Base-by-base conservation (phyloP, 305 asterid species). In the Salvia sclarea region DNA sequence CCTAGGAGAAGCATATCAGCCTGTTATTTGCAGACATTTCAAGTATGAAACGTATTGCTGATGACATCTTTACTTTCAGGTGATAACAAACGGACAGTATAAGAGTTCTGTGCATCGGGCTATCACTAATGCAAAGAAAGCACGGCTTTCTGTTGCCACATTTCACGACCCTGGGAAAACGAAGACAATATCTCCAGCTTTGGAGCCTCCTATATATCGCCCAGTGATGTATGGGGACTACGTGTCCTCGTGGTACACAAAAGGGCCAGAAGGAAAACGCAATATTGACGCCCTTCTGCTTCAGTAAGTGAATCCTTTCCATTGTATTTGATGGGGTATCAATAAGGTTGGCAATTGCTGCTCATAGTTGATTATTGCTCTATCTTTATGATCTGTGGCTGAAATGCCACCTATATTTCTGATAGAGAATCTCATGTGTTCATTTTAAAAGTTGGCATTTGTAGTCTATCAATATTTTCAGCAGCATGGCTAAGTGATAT, bases 81-180 rank as follows among this genome's bases (percentile, higher is more conserved):
- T 88, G 66, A 79, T 90, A 79, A 83, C 88, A 47, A 90, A 90
- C 73, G 96, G 97, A n/a, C 70, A 80, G 74, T 93, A 87, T 64
- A 86, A 69, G 80, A 90, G 97, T 54, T 84, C 91, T 73, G 74
- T 53, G 72, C 97, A 93, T 71, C 86, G 96, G 48, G 97, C 98
- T 28, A 74, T 90, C 59, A 93, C 96, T 0, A 88, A 88, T 57
- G 73, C 87, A 49, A 69, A 71, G 64, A 87, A 62, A 52, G 76
- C 96, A 9, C 83, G 97, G 52, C 84, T 90, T 25, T 93, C 98
- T 44, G 86, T 88, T 33, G 95, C 98, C 47, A 84, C 98, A 30
- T 93, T 93, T 75, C 98, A 93, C 56, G 97, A 93, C 56, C 97
- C 96, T 40, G 86, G 92, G n/a, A 93, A 85, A 50, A 78, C 78